Evolutionary conservation across 2,329 filamentous ascomycete genomes (phyloP).

Genomic region (Geosmithia putterillii): DNA sequence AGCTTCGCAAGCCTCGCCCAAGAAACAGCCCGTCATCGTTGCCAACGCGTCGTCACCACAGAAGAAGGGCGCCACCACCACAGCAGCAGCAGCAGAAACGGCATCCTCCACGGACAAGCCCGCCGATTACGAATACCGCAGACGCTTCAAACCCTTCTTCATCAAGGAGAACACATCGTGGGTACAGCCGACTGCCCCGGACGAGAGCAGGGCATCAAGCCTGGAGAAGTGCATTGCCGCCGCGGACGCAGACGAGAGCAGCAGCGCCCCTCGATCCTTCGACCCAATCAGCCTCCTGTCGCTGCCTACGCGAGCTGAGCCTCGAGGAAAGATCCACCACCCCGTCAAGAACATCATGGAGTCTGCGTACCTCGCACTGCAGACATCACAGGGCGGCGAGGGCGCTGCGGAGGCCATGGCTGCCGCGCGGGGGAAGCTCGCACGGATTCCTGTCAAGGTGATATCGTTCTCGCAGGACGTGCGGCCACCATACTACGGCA

Average conservation of each 20-base stretch:
- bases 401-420: constrained; percentile 17
- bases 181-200: constrained; percentile 48
- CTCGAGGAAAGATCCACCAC: constrained; percentile 33
- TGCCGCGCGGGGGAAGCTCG: constrained; percentile 27
- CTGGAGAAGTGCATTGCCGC: constrained; percentile 39
- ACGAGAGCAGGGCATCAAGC: constrained; percentile 37
- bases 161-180: constrained; percentile 61
- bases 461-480: constrained; percentile 53
- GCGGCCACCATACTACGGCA: constrained; percentile 60
- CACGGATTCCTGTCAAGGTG: constrained; percentile 48
- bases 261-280: constrained; percentile 24
- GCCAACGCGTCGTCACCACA: constrained; percentile 11
- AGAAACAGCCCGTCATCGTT: constrained; percentile 19
- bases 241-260: constrained; percentile 24
- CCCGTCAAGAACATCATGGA: constrained; percentile 52
- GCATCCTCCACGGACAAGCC: constrained; percentile 6
- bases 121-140: constrained; percentile 46
- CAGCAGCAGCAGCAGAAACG: constrained; percentile 3
- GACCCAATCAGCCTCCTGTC: constrained; percentile 33
- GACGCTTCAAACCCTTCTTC: constrained; percentile 71
- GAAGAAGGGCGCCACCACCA: constrained; percentile 13
- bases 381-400: constrained; percentile 13
- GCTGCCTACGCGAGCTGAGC: constrained; percentile 21
- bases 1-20: constrained; percentile 22
- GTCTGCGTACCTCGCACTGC: constrained; percentile 33